Base-by-base conservation (phyloP, 768 basidiomycete genomes). In the Flagelloscypha sp. region DNA sequence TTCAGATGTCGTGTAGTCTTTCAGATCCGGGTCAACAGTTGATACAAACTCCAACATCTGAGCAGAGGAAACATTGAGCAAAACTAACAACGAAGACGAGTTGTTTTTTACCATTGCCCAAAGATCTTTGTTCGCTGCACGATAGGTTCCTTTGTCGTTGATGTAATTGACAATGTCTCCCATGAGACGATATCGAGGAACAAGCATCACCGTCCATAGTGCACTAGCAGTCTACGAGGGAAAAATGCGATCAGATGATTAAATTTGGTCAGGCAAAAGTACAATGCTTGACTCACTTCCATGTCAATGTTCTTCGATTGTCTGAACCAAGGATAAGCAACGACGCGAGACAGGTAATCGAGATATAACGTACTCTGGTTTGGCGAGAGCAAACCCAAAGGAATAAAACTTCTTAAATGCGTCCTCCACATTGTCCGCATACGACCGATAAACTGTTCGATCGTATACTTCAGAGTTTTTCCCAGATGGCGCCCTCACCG, bases 41-140 rank as follows among this genome's bases (percentile, higher is more conserved):
- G 66, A 64, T 43, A 77, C 81, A 50, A 90, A 90, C 50, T 87
- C 86, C 25, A 78, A 64, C 60, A 83, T 77, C 84, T 87, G 50
- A 6, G 36, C 35, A 27, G 8, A 13, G 7, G 25, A 17, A 34
- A 42, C 6, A 41, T 30, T 30, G 30, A 42, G 30, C 34, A 23
- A 8, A 24, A 38, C 1, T 17, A 6, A 17, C 13, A 31, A 35
- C 16, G 28, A 8, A 17, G 20, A 8, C 12, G 24, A 37, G 17
- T 22, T 17, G 12, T 23, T 21, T 59, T 67, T 10, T 41, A 83
- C 85, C 86, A 89, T 89, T 38, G 57, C 72, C 87, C 87, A 92
- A 7, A 88, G 58, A 57, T 92, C 87, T 49, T 84, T 84, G 55
- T 86, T 89, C 10, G 78, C 74, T 0, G 79, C 82, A 49, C 79